Percentiles rank a stretch among this genome's conserved stretches.
Evolutionary conservation across 108 stramenopile genomes (phyloP).

Genomic region (Skeletonema marinoi): DNA sequence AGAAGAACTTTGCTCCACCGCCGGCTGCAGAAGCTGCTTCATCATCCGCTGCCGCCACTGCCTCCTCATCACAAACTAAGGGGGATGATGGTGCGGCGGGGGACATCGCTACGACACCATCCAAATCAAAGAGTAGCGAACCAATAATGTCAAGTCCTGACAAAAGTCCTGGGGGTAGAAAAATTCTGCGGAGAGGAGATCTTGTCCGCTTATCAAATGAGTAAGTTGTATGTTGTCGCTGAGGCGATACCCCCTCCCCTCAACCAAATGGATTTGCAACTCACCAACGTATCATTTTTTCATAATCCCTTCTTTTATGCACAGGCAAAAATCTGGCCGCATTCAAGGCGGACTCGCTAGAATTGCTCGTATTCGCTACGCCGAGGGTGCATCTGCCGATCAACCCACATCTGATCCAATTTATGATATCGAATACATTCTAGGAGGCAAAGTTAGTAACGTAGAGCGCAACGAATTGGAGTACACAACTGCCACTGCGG

Average conservation of each 20-base stretch:
- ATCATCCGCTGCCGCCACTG: background rate
- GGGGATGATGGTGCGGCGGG: background rate
- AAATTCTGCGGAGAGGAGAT: constrained; percentile 41
- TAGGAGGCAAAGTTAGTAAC: constrained; percentile 53
- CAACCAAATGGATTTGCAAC: background rate
- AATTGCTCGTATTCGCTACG: constrained; percentile 11
- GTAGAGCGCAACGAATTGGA: constrained; percentile 46
- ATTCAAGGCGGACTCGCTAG: constrained; percentile 43
- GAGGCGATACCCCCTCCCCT: background rate
- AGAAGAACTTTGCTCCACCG: background rate
- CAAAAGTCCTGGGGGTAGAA: background rate
- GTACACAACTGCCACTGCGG: constrained; percentile 64
- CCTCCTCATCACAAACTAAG: background rate
- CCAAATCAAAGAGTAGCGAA: background rate
- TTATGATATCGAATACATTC: constrained; percentile 42
- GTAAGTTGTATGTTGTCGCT: constrained; percentile 19
- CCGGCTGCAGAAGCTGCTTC: background rate
- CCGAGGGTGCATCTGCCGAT: background rate
- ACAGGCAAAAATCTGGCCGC: constrained; percentile 30
- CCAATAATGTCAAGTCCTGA: background rate
- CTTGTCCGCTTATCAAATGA: constrained; percentile 30
- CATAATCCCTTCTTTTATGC: background rate
- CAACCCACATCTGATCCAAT: background rate
- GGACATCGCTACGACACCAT: background rate
- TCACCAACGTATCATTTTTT: background rate